These are phyloP conservation scores for Lepidium campestre DNA, from an alignment of 441 rosid species.

Conservation along the genomic window DNA sequence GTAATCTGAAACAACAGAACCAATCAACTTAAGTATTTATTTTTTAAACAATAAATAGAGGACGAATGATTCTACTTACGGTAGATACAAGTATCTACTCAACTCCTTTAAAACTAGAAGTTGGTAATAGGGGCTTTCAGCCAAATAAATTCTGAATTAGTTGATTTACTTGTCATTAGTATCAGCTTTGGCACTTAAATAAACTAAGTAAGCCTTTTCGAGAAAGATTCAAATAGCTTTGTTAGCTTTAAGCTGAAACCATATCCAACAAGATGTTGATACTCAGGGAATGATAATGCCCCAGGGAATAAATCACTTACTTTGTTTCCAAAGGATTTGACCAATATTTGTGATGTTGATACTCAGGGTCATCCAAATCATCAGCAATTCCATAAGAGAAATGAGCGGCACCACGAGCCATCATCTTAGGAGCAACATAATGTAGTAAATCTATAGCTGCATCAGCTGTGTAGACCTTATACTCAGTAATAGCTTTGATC, in stretches of 20 bases:
- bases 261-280: neutral
- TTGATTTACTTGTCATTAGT: neutral
- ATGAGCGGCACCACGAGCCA: slow-evolving; percentile 85
- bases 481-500: slow-evolving; percentile 72
- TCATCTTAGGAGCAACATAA: slow-evolving; percentile 92
- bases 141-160: neutral
- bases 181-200: neutral
- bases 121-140: neutral
- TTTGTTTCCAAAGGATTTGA: slow-evolving; percentile 90
- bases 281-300: slow-evolving; percentile 7
- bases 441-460: slow-evolving; percentile 59
- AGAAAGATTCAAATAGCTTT: slow-evolving; percentile 7
- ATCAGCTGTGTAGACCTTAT: slow-evolving; percentile 71
- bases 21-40: neutral
- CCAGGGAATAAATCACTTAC: slow-evolving; percentile 37
- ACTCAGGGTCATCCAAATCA: slow-evolving; percentile 82
- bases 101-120: neutral
- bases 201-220: neutral
- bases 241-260: neutral
- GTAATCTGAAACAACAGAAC: slow-evolving; percentile 56
- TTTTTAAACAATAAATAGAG: neutral
- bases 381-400: slow-evolving; percentile 95
- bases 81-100: neutral
- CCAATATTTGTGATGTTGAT: slow-evolving; percentile 80
- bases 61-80: neutral